Percentiles rank a stretch among this genome's conserved stretches.
Evolutionary conservation across 495 filamentous ascomycete species (phyloP).

Genomic region (Aspergillus panamensis): DNA sequence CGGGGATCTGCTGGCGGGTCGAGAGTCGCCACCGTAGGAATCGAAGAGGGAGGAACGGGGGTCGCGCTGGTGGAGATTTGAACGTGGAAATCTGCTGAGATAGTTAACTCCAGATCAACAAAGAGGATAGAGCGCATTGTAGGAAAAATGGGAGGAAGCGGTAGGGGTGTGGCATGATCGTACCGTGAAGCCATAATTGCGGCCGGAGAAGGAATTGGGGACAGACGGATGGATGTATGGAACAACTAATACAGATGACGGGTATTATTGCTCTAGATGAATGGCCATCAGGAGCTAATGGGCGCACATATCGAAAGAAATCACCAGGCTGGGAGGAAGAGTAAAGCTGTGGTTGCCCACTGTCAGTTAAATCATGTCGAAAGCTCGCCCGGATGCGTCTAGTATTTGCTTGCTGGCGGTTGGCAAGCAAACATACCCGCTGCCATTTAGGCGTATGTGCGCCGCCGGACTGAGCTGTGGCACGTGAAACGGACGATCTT

Average conservation of each 20-base stretch:
- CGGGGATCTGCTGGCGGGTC: constrained; percentile 50
- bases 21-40: constrained; percentile 65
- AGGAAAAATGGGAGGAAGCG: not conserved
- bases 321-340: not conserved
- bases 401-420: not conserved
- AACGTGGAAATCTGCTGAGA: constrained; percentile 50
- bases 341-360: not conserved
- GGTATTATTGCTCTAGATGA: not conserved
- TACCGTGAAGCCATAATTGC: constrained; percentile 34
- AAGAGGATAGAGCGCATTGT: too few species aligned
- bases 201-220: constrained; percentile 2
- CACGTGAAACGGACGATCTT: too few species aligned
- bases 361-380: not conserved
- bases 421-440: constrained; percentile 1
- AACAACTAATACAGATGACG: not conserved
- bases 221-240: not conserved
- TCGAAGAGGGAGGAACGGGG: constrained; percentile 87
- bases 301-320: not conserved
- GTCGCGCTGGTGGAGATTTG: constrained; percentile 60
- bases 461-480: not conserved
- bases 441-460: constrained; percentile 12
- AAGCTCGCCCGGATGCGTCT: not conserved
- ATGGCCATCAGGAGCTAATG: not conserved
- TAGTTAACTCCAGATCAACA: not conserved
- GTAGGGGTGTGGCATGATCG: not conserved